These are phyloP conservation scores for Suhomyces sp. DNA, from an alignment of 805 yeast species.

Conservation along the genomic window DNA sequence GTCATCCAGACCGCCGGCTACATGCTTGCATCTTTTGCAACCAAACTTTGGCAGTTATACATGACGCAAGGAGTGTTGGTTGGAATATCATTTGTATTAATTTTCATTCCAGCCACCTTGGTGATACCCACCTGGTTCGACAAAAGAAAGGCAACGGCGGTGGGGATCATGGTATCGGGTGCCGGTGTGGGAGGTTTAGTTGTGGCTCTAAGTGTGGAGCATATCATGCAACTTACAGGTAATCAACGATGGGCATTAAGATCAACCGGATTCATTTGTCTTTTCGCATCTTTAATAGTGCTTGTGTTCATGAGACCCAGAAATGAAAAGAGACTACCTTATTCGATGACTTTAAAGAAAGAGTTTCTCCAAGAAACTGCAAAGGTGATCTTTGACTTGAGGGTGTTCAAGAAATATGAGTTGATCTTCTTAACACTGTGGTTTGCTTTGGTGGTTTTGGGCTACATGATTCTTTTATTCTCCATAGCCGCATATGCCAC, in stretches of 20 bases:
- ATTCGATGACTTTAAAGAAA: constrained; percentile 22
- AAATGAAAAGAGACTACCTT: constrained; percentile 26
- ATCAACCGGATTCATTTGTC: constrained; percentile 34
- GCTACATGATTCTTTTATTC: constrained; percentile 36
- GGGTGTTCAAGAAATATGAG: constrained; percentile 24
- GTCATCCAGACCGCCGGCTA: constrained; percentile 43
- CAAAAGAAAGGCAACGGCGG: constrained; percentile 43
- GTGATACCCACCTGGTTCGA: constrained; percentile 52
- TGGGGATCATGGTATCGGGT: constrained; percentile 50
- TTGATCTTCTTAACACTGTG: constrained; percentile 28
- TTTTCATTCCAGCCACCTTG: constrained; percentile 45
- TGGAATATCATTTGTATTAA: constrained; percentile 48
- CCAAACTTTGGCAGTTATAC: constrained; percentile 49
- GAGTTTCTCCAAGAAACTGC: constrained; percentile 21
- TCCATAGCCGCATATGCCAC: constrained; percentile 40
- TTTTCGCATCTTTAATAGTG: constrained; percentile 35
- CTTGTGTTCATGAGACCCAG: constrained; percentile 47
- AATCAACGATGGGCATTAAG: constrained; percentile 46
- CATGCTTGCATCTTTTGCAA: constrained; percentile 52
- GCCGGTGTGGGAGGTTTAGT: constrained; percentile 54
- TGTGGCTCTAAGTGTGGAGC: constrained; percentile 43
- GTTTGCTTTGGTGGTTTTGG: constrained; percentile 39
- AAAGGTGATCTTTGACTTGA: constrained; percentile 35
- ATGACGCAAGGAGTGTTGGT: constrained; percentile 52
- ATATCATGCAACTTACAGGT: constrained; percentile 41